Percentiles rank a stretch among this genome's conserved stretches.
These are phyloP conservation scores for Globisporangium acanthophoron DNA, from an alignment of 352 stramenopile species.

Conservation along the genomic window DNA sequence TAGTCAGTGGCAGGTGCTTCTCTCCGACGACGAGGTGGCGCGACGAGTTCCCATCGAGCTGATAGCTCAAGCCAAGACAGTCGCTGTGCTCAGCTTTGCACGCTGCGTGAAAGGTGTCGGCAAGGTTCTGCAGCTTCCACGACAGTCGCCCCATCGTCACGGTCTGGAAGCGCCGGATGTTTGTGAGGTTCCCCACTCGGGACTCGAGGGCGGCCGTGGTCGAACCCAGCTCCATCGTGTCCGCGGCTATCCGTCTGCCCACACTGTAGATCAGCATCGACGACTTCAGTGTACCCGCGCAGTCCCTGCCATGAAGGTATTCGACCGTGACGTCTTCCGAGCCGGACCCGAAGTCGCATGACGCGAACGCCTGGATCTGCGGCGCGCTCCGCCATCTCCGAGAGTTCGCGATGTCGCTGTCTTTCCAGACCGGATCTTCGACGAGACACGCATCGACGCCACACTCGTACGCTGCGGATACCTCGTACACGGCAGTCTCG, in stretches of 20 bases:
- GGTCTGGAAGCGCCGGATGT: slow-evolving; percentile 37
- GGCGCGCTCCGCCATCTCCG: slow-evolving; percentile 6
- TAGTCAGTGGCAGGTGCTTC: slow-evolving; percentile 23
- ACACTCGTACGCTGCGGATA: slow-evolving; percentile 13
- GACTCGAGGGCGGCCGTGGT: not conserved
- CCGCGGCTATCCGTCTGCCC: slow-evolving; percentile 29
- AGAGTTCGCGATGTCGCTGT: slow-evolving; percentile 4
- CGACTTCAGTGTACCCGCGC: slow-evolving; percentile 19
- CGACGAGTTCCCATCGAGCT: slow-evolving; percentile 16
- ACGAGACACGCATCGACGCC: slow-evolving; percentile 29
- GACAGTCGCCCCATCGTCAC: slow-evolving; percentile 36
- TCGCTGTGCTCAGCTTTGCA: slow-evolving; percentile 13
- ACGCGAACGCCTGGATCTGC: slow-evolving; percentile 34
- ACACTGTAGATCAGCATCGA: slow-evolving; percentile 48
- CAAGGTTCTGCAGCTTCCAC: slow-evolving; percentile 33
- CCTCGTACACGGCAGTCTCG: slow-evolving; percentile 9
- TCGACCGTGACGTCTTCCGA: slow-evolving; percentile 24
- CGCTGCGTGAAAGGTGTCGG: slow-evolving; percentile 29
- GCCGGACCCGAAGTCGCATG: slow-evolving; percentile 22
- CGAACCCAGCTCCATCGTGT: slow-evolving; percentile 20
- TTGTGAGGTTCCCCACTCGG: slow-evolving; percentile 22
- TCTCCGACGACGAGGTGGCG: slow-evolving; percentile 34
- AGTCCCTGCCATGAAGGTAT: slow-evolving; percentile 24
- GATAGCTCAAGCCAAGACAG: slow-evolving; percentile 35
- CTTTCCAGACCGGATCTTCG: slow-evolving; percentile 9